Evolutionary conservation across 352 stramenopile species (phyloP).

Genomic region (Globisporangium perplexum): DNA sequence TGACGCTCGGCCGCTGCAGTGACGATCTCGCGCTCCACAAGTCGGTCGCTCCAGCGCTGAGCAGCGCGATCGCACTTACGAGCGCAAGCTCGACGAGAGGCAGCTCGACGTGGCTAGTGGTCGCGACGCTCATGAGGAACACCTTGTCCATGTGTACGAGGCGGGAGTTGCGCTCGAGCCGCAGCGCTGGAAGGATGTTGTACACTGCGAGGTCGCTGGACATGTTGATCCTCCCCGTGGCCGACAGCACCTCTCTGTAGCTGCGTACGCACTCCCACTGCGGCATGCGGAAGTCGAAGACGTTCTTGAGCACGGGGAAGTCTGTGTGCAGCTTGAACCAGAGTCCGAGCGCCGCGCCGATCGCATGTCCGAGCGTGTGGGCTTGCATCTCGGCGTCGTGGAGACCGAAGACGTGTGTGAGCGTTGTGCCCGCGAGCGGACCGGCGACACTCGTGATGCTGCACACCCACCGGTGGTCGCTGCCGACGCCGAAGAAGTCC

Average conservation of each 20-base stretch:
- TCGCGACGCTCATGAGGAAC: constrained; percentile 52
- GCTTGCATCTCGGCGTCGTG: constrained; percentile 26
- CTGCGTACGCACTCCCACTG: constrained; percentile 32
- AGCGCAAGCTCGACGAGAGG: too few species aligned
- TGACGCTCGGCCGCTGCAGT: too few species aligned
- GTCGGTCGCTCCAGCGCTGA: constrained; percentile 13
- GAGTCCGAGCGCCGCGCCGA: constrained; percentile 29
- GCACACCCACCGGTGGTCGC: constrained; percentile 40
- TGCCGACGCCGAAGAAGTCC: constrained; percentile 55
- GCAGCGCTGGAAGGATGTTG: constrained; percentile 36
- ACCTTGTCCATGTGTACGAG: constrained; percentile 23
- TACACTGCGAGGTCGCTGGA: constrained; percentile 36
- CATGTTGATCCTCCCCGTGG: constrained; percentile 10
- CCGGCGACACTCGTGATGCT: constrained; percentile 60
- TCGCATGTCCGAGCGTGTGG: constrained; percentile 27
- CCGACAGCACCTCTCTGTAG: constrained; percentile 22
- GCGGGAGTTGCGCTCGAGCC: constrained; percentile 38
- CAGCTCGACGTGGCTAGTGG: not conserved
- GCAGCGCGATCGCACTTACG: too few species aligned
- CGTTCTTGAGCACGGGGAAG: constrained; percentile 33
- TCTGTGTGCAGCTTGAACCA: constrained; percentile 38
- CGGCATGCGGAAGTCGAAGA: constrained; percentile 52
- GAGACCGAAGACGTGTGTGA: constrained; percentile 48
- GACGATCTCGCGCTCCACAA: not conserved
- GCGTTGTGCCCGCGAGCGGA: constrained; percentile 42